These are phyloP conservation scores for Agrostemma githago DNA, from an alignment of 148 eudicot genomes.

Conservation along the genomic window DNA sequence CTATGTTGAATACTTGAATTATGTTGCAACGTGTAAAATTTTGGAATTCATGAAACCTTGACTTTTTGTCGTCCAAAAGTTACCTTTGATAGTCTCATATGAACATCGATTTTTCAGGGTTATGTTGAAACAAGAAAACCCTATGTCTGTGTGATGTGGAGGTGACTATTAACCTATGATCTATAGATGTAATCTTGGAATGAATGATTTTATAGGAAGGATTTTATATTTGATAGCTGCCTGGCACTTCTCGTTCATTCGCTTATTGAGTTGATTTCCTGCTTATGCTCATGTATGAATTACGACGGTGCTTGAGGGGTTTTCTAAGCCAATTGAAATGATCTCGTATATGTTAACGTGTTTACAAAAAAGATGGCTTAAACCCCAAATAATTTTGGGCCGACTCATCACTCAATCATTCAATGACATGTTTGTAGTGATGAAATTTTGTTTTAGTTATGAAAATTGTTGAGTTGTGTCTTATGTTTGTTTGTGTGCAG, in stretches of 20 bases:
- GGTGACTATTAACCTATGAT: too few relatives aligned
- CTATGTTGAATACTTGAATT: too few relatives aligned
- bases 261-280: not conserved
- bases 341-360: not conserved
- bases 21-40: too few relatives aligned
- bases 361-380: not conserved
- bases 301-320: not conserved
- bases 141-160: too few relatives aligned
- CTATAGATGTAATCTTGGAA: too few relatives aligned
- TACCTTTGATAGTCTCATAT: too few relatives aligned
- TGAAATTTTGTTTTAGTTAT: not conserved
- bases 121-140: too few relatives aligned
- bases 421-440: not conserved
- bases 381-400: not conserved
- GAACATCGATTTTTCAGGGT: too few relatives aligned
- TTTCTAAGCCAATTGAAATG: not conserved
- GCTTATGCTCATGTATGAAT: not conserved
- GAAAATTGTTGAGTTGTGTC: conserved; percentile 2
- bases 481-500: conserved; percentile 19
- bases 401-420: not conserved
- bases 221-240: not conserved
- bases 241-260: not conserved
- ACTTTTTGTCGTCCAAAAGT: too few relatives aligned
- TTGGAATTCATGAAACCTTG: too few relatives aligned
- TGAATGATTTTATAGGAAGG: not conserved